Evolutionary conservation across 805 yeast species (phyloP).

Genomic region (Metschnikowia lunata): DNA sequence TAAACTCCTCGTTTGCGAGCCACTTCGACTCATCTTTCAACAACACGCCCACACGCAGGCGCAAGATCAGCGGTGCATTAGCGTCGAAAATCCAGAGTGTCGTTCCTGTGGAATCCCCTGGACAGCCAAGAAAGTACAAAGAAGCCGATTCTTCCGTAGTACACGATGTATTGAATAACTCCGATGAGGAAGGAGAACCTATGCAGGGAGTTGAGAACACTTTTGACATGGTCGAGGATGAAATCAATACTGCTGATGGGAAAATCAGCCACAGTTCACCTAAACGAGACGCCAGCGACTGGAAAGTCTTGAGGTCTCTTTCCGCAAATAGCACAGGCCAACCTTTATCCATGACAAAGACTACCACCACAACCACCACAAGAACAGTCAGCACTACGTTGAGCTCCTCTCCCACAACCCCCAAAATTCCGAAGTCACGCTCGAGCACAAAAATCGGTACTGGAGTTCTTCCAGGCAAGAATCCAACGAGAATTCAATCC

Average conservation of each 20-base stretch:
- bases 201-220: conserved; percentile 21
- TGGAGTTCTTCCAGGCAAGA: conserved; percentile 16
- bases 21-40: conserved; percentile 49
- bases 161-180: conserved; percentile 39
- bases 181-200: conserved; percentile 32
- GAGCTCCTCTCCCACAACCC: conserved; percentile 33
- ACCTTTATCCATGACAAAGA: conserved; percentile 38
- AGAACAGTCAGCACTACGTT: conserved; percentile 44
- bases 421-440: conserved; percentile 15
- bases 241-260: conserved; percentile 14
- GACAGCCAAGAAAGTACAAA: conserved; percentile 82
- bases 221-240: conserved; percentile 14
- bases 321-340: conserved; percentile 30
- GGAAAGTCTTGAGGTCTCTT: conserved; percentile 39
- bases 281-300: conserved; percentile 24
- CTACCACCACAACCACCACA: conserved; percentile 46
- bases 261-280: conserved; percentile 20
- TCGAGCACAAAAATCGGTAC: conserved; percentile 14
- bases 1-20: conserved; percentile 25
- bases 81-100: conserved; percentile 68
- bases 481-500: conserved; percentile 12
- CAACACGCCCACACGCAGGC: conserved; percentile 69
- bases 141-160: conserved; percentile 30
- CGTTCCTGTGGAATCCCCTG: conserved; percentile 91
- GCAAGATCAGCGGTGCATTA: conserved; percentile 62